Evolutionary conservation across 2,329 filamentous ascomycete species (phyloP).

Genomic region (Penicillium sp.): DNA sequence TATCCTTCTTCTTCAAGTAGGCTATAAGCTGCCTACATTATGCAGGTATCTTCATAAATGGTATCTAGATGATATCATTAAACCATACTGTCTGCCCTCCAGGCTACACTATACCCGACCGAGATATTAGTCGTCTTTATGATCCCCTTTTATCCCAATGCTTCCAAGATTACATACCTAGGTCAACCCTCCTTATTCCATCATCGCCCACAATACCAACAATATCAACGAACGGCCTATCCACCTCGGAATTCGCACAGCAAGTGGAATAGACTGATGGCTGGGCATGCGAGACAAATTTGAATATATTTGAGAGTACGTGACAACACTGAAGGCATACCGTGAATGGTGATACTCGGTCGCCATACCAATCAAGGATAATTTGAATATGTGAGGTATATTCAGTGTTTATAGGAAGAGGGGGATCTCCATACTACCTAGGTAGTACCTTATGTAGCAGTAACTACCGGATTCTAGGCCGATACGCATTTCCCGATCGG

Average conservation of each 20-base stretch:
- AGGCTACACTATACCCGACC: constrained; percentile 11
- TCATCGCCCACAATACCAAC: not conserved
- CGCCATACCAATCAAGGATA: no score
- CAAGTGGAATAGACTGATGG: constrained; percentile 8
- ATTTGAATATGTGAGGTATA: no score
- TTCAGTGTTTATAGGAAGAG: no score
- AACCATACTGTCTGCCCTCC: constrained; percentile 15
- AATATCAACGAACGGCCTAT: constrained; percentile 2
- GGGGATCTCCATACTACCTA: no score
- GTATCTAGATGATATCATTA: not conserved
- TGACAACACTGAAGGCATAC: not conserved
- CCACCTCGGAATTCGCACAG: constrained; percentile 17
- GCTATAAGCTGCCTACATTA: no score
- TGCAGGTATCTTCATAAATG: no score
- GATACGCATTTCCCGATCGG: no score
- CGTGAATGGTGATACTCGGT: no score
- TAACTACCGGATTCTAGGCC: no score
- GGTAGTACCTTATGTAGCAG: no score
- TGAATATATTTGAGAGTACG: constrained; percentile 8
- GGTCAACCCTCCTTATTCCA: constrained; percentile 15
- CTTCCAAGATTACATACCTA: constrained; percentile 1
- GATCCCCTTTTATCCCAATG: constrained; percentile 14
- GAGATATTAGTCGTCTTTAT: constrained; percentile 20
- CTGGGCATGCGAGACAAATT: not conserved
- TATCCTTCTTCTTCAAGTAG: not conserved